A percentile compares a stretch with the other conserved stretches of the same genome.
phyloP scores from a whole-genome alignment of 2,329 filamentous ascomycete genomes.

The Helotiales sp. region DNA sequence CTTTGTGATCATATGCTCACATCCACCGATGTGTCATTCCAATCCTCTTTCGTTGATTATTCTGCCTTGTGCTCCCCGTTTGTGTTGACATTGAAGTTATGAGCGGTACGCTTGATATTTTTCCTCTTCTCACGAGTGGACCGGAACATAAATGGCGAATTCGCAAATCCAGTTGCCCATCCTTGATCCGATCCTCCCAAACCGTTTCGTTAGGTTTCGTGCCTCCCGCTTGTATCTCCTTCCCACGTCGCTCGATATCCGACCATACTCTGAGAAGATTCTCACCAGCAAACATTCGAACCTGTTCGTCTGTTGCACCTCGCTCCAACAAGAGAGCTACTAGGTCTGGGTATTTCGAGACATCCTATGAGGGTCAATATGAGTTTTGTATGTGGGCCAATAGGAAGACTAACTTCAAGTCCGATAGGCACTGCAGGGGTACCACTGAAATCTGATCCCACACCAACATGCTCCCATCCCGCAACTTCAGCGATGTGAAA shows the following conservation, averaged over 20 bases:
- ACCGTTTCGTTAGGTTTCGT: constrained; percentile 9
- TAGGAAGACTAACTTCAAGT: background rate
- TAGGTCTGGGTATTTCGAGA: constrained; percentile 56
- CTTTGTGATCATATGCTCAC: background rate
- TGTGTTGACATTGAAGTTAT: background rate
- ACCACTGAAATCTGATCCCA: constrained; percentile 46
- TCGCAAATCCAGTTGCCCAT: constrained; percentile 8
- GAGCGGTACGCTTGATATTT: background rate
- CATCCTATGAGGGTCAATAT: constrained; percentile 21
- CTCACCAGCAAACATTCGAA: constrained; percentile 55
- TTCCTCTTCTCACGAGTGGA: constrained; percentile 3
- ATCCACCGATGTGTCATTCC: background rate
- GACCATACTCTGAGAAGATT: constrained; percentile 48
- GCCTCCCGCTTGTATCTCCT: constrained; percentile 1
- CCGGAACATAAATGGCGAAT: constrained; percentile 7
- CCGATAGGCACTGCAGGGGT: constrained; percentile 33
- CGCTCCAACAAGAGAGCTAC: constrained; percentile 57
- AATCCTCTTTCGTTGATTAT: background rate
- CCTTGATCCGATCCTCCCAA: constrained; percentile 8
- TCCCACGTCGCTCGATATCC: constrained; percentile 3
- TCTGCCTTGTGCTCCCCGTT: background rate
- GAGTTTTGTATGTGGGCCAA: no score
- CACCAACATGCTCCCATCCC: constrained; percentile 66
- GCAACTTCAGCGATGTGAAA: constrained; percentile 60
- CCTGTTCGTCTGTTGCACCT: constrained; percentile 58